Evolutionary conservation across 257 asterid species (phyloP).

Genomic region (Petunia axillaris): DNA sequence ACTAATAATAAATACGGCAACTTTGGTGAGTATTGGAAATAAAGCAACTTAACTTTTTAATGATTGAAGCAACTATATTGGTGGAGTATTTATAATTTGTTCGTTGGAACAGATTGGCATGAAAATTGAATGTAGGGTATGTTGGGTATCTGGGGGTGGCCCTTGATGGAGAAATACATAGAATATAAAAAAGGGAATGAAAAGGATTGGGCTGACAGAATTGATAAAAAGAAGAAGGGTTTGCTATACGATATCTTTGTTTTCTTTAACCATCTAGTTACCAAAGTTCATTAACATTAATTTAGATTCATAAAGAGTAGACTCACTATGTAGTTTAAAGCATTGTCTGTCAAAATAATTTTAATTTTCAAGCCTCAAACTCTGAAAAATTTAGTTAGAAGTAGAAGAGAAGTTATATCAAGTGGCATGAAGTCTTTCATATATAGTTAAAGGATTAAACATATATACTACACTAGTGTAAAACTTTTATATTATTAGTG

Average conservation of each 20-base stretch:
- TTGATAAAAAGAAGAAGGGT: not conserved
- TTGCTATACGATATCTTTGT: not conserved
- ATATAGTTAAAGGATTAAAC: too few relatives aligned
- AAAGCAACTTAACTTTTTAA: not conserved
- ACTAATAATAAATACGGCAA: not conserved
- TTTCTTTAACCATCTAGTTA: too few relatives aligned
- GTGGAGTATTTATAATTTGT: conserved; percentile 16
- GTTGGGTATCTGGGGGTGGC: not conserved
- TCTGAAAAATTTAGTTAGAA: too few relatives aligned
- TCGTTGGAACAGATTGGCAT: conserved; percentile 20
- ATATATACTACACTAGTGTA: too few relatives aligned
- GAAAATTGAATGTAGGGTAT: not conserved
- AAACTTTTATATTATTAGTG: too few relatives aligned
- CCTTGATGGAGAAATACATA: not conserved
- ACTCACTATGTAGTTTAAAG: too few relatives aligned
- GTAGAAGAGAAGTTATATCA: too few relatives aligned
- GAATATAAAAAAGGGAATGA: not conserved
- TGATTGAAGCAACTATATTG: not conserved
- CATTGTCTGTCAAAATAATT: too few relatives aligned
- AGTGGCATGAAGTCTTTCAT: too few relatives aligned
- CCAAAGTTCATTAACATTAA: too few relatives aligned
- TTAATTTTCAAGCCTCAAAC: too few relatives aligned
- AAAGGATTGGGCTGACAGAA: conserved; percentile 5
- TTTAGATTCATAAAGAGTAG: too few relatives aligned
- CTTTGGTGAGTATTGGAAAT: not conserved